Percentiles rank a stretch among this genome's conserved stretches.
phyloP scores from a whole-genome alignment of 768 basidiomycete genomes.

The Pleurotus eryngii region DNA sequence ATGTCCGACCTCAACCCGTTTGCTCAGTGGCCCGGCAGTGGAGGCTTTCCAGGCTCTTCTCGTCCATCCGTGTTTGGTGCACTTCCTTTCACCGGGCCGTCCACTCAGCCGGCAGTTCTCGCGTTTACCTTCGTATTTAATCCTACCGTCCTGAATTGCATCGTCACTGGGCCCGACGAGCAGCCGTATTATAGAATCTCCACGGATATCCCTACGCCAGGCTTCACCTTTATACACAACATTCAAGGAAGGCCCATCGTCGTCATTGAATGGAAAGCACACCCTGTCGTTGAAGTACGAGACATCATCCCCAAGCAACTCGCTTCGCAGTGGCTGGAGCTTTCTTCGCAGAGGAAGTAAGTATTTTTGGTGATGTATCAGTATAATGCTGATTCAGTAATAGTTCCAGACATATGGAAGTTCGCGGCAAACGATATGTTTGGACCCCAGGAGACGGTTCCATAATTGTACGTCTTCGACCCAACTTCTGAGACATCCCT shows the following conservation, averaged over 20 bases:
- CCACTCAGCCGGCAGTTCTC: constrained; percentile 26
- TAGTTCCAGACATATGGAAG: constrained; percentile 49
- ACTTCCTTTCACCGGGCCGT: constrained; percentile 49
- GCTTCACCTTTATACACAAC: constrained; percentile 53
- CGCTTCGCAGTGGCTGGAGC: constrained; percentile 49
- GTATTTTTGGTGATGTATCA: background rate
- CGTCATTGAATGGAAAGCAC: constrained; percentile 55
- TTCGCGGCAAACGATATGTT: constrained; percentile 45
- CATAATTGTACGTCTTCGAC: constrained; percentile 43
- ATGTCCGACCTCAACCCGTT: constrained; percentile 31
- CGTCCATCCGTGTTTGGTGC: constrained; percentile 61
- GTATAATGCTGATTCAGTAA: background rate
- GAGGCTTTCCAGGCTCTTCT: constrained; percentile 19
- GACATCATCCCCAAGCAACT: constrained; percentile 45
- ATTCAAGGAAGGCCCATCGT: constrained; percentile 43
- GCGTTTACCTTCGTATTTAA: constrained; percentile 50
- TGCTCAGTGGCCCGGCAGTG: constrained; percentile 17
- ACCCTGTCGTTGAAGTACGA: constrained; percentile 50
- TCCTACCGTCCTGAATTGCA: constrained; percentile 52
- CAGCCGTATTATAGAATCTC: constrained; percentile 47
- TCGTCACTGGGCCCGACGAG: constrained; percentile 46
- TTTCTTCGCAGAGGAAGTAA: constrained; percentile 39
- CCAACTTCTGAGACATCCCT: background rate
- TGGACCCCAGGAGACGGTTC: constrained; percentile 56
- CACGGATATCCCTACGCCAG: constrained; percentile 47